Evolutionary conservation across 2,329 filamentous ascomycete species (phyloP), one percentile per base, ranked within the genome.

Genomic region (Fusarium sp.): DNA sequence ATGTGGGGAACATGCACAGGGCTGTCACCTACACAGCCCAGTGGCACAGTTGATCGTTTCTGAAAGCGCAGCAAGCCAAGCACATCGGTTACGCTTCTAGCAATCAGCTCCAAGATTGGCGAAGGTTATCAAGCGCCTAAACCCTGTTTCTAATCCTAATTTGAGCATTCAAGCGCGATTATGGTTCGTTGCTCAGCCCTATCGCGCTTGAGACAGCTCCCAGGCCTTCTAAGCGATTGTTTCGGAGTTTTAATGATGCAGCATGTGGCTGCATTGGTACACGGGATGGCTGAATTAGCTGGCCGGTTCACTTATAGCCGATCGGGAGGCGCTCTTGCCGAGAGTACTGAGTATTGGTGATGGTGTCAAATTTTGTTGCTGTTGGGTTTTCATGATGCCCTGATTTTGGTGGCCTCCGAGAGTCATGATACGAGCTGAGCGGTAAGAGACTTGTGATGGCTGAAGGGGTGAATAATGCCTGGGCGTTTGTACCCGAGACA

Each of bases 1-100:
- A 17, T 30, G 9, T 10, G 44, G 75, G 75, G 68, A 47, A 58
- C 70, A 66, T 77, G 74, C 74, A 60, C 69, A 55, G 59, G 62
- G 75, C 70, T 63, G 69, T 75, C 48, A 63, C 42, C 57, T 44
- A 42, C 76, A 74, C 64, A 63, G 75, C 76, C 74, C 66, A n/a
- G 72, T 71, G 75, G 75, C 76, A 69, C 67, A 75, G 74, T 42
- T 51, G 41, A 63, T 41, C 28, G 36, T 30, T 41, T 35, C n/a
- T 39, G 26, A 30, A 55, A 69, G 65, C 66, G 66, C 66, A 69
- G 66, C 66, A 62, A 45, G 58, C 24, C 53, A 47, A 70, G 54
- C 62, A 60, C 22, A 51, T 51, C n/a, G 18, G 24, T 18, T 30
- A 48, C 62, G n/a, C 26, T 66, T 47, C 42, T 8, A 51, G 50